Percentiles rank a stretch among this genome's conserved stretches.
Evolutionary conservation across 1,139 yeast genomes (phyloP).

Genomic region (Zygosaccharomyces pseudobailii): DNA sequence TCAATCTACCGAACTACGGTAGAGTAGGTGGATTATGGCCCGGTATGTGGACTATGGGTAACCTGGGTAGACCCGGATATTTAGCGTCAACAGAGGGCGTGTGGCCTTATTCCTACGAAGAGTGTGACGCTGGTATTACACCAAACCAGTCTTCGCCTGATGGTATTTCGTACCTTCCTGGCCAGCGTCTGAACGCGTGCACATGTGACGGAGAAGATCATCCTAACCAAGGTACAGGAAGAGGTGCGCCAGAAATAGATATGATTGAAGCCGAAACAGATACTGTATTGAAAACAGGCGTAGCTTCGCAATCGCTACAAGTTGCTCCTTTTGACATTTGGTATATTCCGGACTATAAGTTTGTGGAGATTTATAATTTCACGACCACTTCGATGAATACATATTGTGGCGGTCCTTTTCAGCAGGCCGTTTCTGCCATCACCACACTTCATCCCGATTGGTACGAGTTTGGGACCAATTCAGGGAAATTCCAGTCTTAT

Average conservation of each 20-base stretch:
- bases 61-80: conserved; percentile 79
- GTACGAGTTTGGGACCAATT: conserved; percentile 58
- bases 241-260: conserved; percentile 92
- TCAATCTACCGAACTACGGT: conserved; percentile 67
- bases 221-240: conserved; percentile 72
- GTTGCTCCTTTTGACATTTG: conserved; percentile 83
- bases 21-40: conserved; percentile 79
- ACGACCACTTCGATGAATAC: conserved; percentile 66
- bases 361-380: conserved; percentile 55
- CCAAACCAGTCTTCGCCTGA: conserved; percentile 83
- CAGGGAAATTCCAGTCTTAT: conserved; percentile 58
- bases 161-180: conserved; percentile 74
- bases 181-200: conserved; percentile 66
- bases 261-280: conserved; percentile 69
- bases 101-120: conserved; percentile 83
- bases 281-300: conserved; percentile 47
- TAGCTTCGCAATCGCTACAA: conserved; percentile 78
- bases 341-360: conserved; percentile 78
- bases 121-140: conserved; percentile 84
- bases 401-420: conserved; percentile 79
- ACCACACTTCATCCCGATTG: conserved; percentile 67
- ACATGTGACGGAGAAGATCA: conserved; percentile 74
- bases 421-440: conserved; percentile 76
- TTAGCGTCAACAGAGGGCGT: conserved; percentile 76
- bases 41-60: conserved; percentile 86